Percentiles rank a stretch among this genome's conserved stretches.
phyloP scores from a whole-genome alignment of 1,284 basidiomycete genomes.

The Leccinum ponderosum region DNA sequence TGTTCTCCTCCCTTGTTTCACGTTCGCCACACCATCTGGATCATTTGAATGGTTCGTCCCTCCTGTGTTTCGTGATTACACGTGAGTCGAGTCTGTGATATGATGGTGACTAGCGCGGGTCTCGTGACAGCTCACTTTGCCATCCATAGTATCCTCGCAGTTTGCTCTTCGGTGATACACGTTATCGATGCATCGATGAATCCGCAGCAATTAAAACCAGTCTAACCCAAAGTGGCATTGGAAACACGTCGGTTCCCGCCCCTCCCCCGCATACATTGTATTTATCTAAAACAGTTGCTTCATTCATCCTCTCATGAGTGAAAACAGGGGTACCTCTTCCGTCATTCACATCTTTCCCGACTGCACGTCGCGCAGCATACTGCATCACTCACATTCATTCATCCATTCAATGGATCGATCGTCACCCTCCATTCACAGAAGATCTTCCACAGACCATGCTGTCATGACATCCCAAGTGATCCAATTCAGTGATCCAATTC shows the following conservation, averaged over 20 bases:
- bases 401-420: not conserved
- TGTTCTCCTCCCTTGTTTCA: slow-evolving; percentile 3
- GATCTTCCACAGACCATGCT: not conserved
- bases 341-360: not conserved
- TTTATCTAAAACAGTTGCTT: not conserved
- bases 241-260: slow-evolving; percentile 7
- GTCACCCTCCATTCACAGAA: slow-evolving; percentile 15
- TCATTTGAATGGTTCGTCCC: not conserved
- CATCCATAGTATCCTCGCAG: slow-evolving; percentile 11
- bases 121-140: not conserved
- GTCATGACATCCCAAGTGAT: not conserved
- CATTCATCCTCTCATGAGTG: slow-evolving; percentile 4
- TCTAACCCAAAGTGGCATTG: slow-evolving; percentile 19
- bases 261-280: not conserved
- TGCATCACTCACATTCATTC: not conserved
- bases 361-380: not conserved
- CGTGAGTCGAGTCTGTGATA: not conserved
- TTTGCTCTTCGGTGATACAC: slow-evolving; percentile 14
- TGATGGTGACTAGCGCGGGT: not conserved
- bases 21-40: not conserved
- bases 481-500: not conserved
- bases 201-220: slow-evolving; percentile 12
- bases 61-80: slow-evolving; percentile 6
- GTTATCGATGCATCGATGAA: slow-evolving; percentile 15
- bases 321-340: not conserved